A percentile compares a stretch with the other conserved stretches of the same genome.
phyloP scores from a whole-genome alignment of 1,284 basidiomycete genomes.

The Microbotryum violaceum region DNA sequence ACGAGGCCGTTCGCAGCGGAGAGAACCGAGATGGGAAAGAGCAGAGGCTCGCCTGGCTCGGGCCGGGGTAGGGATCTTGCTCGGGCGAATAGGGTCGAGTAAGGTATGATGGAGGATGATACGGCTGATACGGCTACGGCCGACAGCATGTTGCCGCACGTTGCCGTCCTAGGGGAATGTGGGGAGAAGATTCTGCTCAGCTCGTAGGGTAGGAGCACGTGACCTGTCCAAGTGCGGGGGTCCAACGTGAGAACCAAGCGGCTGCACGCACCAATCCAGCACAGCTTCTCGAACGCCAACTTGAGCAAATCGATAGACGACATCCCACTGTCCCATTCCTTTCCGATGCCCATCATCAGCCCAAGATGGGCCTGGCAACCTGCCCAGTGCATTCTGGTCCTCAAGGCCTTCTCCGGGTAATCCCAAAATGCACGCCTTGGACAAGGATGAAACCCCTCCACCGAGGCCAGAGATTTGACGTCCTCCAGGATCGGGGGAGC shows the following conservation, averaged over 20 bases:
- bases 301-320: slow-evolving; percentile 30
- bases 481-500: slow-evolving; percentile 24
- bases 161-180: slow-evolving; percentile 12
- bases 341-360: slow-evolving; percentile 18
- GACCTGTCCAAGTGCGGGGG: neutral
- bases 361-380: slow-evolving; percentile 21
- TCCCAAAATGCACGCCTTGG: slow-evolving; percentile 22
- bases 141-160: slow-evolving; percentile 29
- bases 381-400: slow-evolving; percentile 1
- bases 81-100: slow-evolving; percentile 23
- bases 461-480: slow-evolving; percentile 26
- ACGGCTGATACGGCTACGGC: slow-evolving; percentile 18
- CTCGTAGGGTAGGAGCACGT: neutral
- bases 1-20: slow-evolving; percentile 25
- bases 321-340: slow-evolving; percentile 17
- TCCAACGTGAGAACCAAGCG: neutral
- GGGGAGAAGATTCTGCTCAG: neutral
- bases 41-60: neutral
- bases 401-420: slow-evolving; percentile 17
- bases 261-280: slow-evolving; percentile 19
- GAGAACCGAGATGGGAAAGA: slow-evolving; percentile 26
- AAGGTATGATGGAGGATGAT: slow-evolving; percentile 17
- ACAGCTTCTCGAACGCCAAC: slow-evolving; percentile 12
- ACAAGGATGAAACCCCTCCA: slow-evolving; percentile 23
- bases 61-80: slow-evolving; percentile 2